These are phyloP conservation scores for Bretschneidera sinensis DNA, from an alignment of 345 rosid species.

Conservation along the genomic window DNA sequence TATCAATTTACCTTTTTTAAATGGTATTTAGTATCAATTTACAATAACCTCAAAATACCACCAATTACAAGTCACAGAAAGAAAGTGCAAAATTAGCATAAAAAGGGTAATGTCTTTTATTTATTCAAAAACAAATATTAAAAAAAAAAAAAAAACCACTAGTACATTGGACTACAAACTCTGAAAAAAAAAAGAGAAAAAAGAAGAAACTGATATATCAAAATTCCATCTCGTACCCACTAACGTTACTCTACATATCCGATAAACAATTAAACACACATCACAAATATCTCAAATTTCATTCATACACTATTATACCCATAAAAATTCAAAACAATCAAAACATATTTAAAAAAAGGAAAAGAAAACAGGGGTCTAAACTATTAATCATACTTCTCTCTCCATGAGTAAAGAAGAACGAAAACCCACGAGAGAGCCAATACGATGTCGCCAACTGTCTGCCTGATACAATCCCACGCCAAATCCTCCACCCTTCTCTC, in stretches of 20 bases:
- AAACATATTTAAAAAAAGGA: neutral
- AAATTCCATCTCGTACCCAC: neutral
- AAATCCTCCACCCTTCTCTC: slow-evolving; percentile 55
- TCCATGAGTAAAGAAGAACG: slow-evolving; percentile 69
- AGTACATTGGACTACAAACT: too few species aligned
- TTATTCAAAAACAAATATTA: too few species aligned
- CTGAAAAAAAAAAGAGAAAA: too few species aligned
- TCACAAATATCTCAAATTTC: neutral
- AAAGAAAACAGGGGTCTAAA: neutral
- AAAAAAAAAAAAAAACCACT: too few species aligned
- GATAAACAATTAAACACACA: slow-evolving; percentile 8
- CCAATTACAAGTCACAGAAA: too few species aligned
- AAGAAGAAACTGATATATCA: too few species aligned
- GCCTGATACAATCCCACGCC: slow-evolving; percentile 58
- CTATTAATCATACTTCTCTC: slow-evolving; percentile 60
- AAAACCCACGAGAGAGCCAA: slow-evolving; percentile 63
- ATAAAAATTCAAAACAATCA: neutral
- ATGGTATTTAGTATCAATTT: too few species aligned
- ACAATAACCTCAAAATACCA: too few species aligned
- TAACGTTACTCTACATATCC: slow-evolving; percentile 8
- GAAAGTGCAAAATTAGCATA: too few species aligned
- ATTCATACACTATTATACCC: slow-evolving; percentile 5
- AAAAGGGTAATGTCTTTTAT: too few species aligned
- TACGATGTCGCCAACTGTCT: slow-evolving; percentile 52
- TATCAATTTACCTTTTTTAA: too few species aligned